Evolutionary conservation across 179 eudicot species (phyloP).

Genomic region (Patellifolia procumbens): DNA sequence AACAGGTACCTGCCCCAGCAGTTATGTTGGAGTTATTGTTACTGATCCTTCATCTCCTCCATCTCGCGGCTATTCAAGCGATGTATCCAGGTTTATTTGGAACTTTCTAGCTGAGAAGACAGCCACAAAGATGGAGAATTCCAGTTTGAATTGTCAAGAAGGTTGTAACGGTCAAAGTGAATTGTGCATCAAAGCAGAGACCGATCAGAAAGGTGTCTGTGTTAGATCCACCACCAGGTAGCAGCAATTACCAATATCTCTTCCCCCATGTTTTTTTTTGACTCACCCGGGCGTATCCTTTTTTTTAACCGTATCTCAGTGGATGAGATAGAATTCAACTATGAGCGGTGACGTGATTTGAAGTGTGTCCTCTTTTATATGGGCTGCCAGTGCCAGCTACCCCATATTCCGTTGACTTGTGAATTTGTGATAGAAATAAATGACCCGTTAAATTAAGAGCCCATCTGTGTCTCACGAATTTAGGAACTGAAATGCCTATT

Average conservation of each 20-base stretch:
- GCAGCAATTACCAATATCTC: not conserved
- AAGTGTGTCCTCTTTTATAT: not conserved
- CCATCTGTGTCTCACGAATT: not conserved
- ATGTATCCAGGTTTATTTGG: constrained; percentile 84
- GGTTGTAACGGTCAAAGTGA: constrained; percentile 59
- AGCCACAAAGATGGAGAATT: constrained; percentile 46
- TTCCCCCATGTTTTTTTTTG: too few relatives aligned
- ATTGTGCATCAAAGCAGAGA: constrained; percentile 65
- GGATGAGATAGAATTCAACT: not conserved
- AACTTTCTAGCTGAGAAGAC: constrained; percentile 90
- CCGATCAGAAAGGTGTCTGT: constrained; percentile 69
- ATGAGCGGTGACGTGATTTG: not conserved
- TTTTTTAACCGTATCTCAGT: not conserved
- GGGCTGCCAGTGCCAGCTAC: not conserved
- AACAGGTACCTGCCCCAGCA: constrained; percentile 71
- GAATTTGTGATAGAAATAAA: not conserved
- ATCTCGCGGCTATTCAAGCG: constrained; percentile 63
- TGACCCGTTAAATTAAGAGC: not conserved
- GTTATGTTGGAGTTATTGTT: constrained; percentile 81
- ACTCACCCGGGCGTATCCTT: too few relatives aligned
- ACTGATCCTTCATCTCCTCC: constrained; percentile 78
- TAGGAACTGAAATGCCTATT: too few relatives aligned
- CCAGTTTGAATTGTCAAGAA: constrained; percentile 55
- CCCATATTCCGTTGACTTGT: not conserved
- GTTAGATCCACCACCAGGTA: constrained; percentile 89